Evolutionary conservation across 768 basidiomycete genomes (phyloP), one percentile per base, ranked within the genome.

Genomic region (Leccinum variicolor): DNA sequence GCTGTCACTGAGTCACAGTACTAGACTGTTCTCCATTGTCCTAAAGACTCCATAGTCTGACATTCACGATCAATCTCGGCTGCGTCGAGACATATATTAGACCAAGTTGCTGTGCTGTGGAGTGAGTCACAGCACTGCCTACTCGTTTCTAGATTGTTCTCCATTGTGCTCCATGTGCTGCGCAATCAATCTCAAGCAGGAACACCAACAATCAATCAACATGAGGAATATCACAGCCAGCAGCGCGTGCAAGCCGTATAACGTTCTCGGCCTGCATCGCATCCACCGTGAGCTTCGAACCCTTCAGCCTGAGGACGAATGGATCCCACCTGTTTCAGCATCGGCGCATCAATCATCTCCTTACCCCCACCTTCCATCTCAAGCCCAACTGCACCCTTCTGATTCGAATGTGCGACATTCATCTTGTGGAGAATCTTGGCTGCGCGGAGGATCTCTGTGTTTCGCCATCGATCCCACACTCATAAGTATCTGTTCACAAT

Each of bases 301-400:
- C 6, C 25, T 41, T 41, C 7, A 29, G 17, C 36, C 17, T n/a
- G 17, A 39, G 29, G 11, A n/a, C 31, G 47, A 41, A 15, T 26
- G 60, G 43, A 54, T 41, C 63, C 0, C 45, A 61, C 31, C 81
- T 91, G 90, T 69, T 90, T 89, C 45, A 95, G 76, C 87, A 96
- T 92, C 0, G 93, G 93, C 8, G 89, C 89, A 70, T 96, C 93
- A 34, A 95, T 88, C 93, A 95, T 94, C 66, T 87, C 85, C 50
- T 84, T 85, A 15, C 77, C 72, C 3, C 79, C 78, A 45, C 76
- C 80, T 21, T 76, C 74, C 41, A 78, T 68, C 49, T 87, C 86
- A 25, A 94, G 75, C 0, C 91, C 92, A 43, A 89, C 82, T 3
- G 93, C 94, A 4, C 90, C 91, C 36, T 70, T 73, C 46, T 77